These are phyloP conservation scores for Beauveria rudraprayagi DNA, from an alignment of 2,329 filamentous ascomycete genomes.

Conservation along the genomic window DNA sequence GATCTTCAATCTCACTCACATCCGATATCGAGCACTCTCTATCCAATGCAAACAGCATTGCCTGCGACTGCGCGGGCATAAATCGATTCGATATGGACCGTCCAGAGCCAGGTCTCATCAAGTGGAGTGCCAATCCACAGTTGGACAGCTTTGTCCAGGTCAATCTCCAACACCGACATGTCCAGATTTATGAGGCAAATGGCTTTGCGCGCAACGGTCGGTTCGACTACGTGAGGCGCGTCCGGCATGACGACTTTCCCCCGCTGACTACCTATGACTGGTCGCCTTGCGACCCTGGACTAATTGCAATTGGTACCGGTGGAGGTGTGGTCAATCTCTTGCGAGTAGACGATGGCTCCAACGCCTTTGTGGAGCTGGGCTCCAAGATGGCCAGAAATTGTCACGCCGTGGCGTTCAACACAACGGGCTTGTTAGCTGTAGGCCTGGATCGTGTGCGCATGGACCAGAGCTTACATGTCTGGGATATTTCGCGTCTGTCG, in stretches of 20 bases:
- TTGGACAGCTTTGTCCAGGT: conserved; percentile 57
- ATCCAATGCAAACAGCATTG: background rate
- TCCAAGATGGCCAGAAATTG: conserved; percentile 71
- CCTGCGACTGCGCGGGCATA: background rate
- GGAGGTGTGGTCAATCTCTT: conserved; percentile 69
- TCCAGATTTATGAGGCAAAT: conserved; percentile 55
- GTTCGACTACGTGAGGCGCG: conserved; percentile 50
- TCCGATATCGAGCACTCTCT: background rate
- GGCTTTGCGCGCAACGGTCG: conserved; percentile 47
- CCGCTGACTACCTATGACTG: conserved; percentile 59
- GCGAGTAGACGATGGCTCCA: conserved; percentile 62
- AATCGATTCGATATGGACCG: conserved; percentile 39
- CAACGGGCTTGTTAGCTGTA: conserved; percentile 62
- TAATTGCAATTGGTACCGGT: conserved; percentile 68
- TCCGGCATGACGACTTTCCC: conserved; percentile 55
- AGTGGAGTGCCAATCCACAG: conserved; percentile 54
- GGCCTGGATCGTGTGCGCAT: conserved; percentile 74
- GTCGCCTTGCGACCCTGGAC: conserved; percentile 52
- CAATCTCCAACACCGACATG: conserved; percentile 54
- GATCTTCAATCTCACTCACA: background rate
- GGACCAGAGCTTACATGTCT: conserved; percentile 75
- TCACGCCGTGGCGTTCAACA: conserved; percentile 75
- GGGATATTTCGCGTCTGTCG: conserved; percentile 61
- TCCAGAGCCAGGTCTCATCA: conserved; percentile 54
- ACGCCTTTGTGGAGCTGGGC: conserved; percentile 55